phyloP scores from a whole-genome alignment of 2,329 filamentous ascomycete species.

The Colletotrichum tanaceti region DNA sequence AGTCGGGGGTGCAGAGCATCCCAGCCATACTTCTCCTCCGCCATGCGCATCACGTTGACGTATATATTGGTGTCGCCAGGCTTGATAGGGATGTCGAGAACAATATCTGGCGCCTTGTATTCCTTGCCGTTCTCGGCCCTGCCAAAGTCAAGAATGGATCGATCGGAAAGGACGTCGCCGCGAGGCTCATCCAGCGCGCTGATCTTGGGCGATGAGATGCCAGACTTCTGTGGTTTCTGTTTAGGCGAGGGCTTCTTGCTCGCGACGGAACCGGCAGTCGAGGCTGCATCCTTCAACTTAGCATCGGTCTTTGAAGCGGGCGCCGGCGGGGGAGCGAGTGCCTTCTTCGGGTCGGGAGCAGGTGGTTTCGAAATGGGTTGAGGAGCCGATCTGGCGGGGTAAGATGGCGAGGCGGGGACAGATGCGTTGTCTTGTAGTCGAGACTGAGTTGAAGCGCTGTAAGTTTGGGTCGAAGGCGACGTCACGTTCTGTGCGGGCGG shows the following conservation, averaged over 20 bases:
- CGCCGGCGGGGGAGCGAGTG: slow-evolving; percentile 50
- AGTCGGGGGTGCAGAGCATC: slow-evolving; percentile 91
- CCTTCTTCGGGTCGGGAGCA: slow-evolving; percentile 53
- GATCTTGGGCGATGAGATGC: slow-evolving; percentile 63
- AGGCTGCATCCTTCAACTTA: slow-evolving; percentile 33
- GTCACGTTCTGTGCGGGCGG: slow-evolving; percentile 57
- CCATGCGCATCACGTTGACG: slow-evolving; percentile 93
- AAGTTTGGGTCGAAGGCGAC: slow-evolving; percentile 49
- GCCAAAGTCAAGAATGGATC: slow-evolving; percentile 72
- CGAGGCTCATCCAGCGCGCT: slow-evolving; percentile 60
- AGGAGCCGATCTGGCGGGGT: slow-evolving; percentile 50
- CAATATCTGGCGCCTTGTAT: slow-evolving; percentile 76
- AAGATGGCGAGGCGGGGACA: slow-evolving; percentile 57
- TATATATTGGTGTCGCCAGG: slow-evolving; percentile 85
- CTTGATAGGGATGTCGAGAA: slow-evolving; percentile 83
- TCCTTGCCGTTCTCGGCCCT: slow-evolving; percentile 70
- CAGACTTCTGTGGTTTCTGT: slow-evolving; percentile 56
- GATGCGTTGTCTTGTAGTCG: slow-evolving; percentile 53
- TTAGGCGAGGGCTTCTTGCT: slow-evolving; percentile 61
- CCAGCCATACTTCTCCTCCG: slow-evolving; percentile 94
- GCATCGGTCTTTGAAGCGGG: slow-evolving; percentile 43
- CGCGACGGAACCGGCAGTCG: slow-evolving; percentile 30
- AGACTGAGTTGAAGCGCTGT: slow-evolving; percentile 44
- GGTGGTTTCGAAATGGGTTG: slow-evolving; percentile 49
- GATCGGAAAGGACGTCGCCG: slow-evolving; percentile 44